Conservation (phyloP, 2,329 filamentous ascomycete genomes). For the Neonectria hederae region DNA sequence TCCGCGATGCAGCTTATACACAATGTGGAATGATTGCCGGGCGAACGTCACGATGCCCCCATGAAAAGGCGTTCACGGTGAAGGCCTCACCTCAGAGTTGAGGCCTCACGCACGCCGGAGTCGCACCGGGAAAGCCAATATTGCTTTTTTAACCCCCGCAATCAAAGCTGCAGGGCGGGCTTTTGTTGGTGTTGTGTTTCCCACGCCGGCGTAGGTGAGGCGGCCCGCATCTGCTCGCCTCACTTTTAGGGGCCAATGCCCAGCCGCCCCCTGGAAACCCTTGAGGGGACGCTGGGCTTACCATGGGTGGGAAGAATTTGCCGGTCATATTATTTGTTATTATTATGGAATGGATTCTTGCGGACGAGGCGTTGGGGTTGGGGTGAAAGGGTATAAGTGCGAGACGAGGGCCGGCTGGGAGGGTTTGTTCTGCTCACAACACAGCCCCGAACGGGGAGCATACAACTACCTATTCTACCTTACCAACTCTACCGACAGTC, state of each 20-base stretch:
- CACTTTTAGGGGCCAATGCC: conserved; percentile 3
- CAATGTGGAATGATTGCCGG: background rate
- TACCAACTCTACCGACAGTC: background rate
- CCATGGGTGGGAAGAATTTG: background rate
- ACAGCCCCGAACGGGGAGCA: background rate
- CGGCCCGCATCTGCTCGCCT: background rate
- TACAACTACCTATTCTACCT: background rate
- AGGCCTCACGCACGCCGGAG: background rate
- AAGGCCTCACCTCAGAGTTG: background rate
- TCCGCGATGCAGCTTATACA: background rate
- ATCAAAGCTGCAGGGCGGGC: background rate
- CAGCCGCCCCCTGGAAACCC: background rate
- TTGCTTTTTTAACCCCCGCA: background rate
- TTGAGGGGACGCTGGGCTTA: background rate
- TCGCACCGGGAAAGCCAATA: background rate
- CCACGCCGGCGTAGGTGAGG: background rate
- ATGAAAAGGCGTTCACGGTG: background rate
- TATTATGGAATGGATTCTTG: background rate
- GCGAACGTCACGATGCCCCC: background rate
- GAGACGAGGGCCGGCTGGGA: background rate
- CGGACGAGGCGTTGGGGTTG: background rate
- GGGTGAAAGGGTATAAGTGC: background rate
- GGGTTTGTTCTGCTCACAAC: background rate
- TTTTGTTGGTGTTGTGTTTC: background rate
- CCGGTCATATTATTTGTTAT: background rate